Base-by-base conservation (phyloP, 2,329 filamentous ascomycete species). In the Paramyrothecium roridum region DNA sequence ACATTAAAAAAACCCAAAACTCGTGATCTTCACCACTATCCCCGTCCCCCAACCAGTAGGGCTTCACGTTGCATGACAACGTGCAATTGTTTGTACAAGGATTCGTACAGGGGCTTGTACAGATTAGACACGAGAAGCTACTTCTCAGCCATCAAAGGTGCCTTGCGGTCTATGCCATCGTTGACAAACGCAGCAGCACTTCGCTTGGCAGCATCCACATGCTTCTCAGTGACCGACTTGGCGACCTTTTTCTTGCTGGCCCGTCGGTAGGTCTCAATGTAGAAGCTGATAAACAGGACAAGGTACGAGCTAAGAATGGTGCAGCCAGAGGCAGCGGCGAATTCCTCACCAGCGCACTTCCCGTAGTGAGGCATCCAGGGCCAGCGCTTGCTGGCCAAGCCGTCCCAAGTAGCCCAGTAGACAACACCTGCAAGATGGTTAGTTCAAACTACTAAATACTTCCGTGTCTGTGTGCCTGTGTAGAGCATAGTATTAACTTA, bases 401-500 rank as follows among this genome's bases (percentile, higher is more conserved):
- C 49, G 10, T 37, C 33, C 30, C 33, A 51, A 19, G 30, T 20
- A 40, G 49, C 49, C 13, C 11, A 51, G 49, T 51, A 51, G 17
- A 51, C 49, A 26, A 51, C 49, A 40, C 16, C 49, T 51, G 19
- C n/a, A 10, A 40, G 2, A 59, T 80, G 83, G 63, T 80, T 85
- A 61, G 84, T 80, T 6, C 17, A 23, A 16, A n/a, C 4, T 22
- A n/a, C n/a, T n/a, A n/a, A n/a, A n/a, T n/a, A n/a, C n/a, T n/a
- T n/a, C n/a, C n/a, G 12, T 48, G 16, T 22, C 20, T 3, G 20
- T 76, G 90, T 90, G 78, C 91, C 90, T 69, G 87, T 90, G 80
- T 88, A 91, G 8, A 87, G 89, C 20, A 87, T 87, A 67, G 90
- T 91, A 80, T 91, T 91, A 58, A 73, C 85, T 66, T 83, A 90